Conservation (phyloP, 441 rosid genomes). For the Croton setiger region DNA sequence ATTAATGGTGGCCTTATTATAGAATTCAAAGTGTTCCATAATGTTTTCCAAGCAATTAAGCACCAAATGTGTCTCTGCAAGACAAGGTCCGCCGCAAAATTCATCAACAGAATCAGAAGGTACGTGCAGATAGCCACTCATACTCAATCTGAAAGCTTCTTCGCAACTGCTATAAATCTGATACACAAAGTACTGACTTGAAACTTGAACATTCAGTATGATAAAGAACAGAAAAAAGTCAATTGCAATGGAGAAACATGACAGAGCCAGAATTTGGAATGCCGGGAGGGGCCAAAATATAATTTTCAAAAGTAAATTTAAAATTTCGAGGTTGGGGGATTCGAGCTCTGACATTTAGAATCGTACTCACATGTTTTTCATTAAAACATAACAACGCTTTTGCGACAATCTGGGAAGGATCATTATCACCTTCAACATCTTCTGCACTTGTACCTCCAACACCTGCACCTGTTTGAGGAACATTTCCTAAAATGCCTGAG, state of each 20-base stretch:
- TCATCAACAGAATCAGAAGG: constrained; percentile 35
- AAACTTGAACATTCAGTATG: background rate
- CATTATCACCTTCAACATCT: constrained; percentile 19
- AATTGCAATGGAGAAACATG: too few species aligned
- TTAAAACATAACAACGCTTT: constrained; percentile 76
- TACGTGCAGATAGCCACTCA: constrained; percentile 55
- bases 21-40: constrained; percentile 52
- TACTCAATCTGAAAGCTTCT: constrained; percentile 58
- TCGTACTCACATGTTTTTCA: constrained; percentile 51
- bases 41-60: constrained; percentile 58
- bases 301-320: too few species aligned
- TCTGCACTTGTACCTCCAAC: constrained; percentile 15
- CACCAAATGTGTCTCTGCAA: constrained; percentile 64
- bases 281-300: too few species aligned
- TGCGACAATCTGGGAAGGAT: constrained; percentile 50
- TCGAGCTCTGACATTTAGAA: background rate
- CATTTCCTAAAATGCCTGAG: background rate
- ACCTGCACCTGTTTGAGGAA: constrained; percentile 17
- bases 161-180: constrained; percentile 72
- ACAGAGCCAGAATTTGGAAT: too few species aligned
- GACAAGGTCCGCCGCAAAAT: constrained; percentile 78
- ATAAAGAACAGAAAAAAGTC: background rate
- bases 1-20: constrained; percentile 59
- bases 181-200: background rate
- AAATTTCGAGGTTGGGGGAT: too few species aligned